These are phyloP conservation scores for Xylariaceae sp. DNA, from an alignment of 2,329 filamentous ascomycete genomes.

Conservation along the genomic window DNA sequence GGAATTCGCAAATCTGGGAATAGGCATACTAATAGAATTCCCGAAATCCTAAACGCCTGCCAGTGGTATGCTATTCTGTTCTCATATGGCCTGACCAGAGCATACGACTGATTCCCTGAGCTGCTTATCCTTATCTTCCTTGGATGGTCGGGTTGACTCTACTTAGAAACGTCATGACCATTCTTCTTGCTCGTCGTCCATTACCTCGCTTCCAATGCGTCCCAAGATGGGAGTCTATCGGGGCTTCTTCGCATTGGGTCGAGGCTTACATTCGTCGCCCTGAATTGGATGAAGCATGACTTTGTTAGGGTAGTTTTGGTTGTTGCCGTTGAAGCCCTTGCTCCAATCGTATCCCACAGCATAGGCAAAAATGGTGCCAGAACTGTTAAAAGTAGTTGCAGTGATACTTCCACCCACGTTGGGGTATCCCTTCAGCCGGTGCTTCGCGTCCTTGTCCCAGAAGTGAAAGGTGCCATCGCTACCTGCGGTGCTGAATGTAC, in stretches of 20 bases:
- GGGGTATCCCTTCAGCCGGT: constrained; percentile 84
- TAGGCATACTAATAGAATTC: no score
- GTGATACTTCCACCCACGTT: constrained; percentile 82
- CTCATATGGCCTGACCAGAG: no score
- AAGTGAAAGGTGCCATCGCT: constrained; percentile 96
- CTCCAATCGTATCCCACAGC: constrained; percentile 97
- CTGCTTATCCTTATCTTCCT: no score
- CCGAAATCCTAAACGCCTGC: no score
- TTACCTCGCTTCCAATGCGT: no score
- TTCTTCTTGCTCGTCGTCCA: no score
- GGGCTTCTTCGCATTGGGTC: constrained; percentile 57
- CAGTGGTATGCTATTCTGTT: no score
- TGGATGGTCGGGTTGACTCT: no score
- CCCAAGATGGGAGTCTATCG: constrained; percentile 33
- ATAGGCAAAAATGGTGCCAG: constrained; percentile 79
- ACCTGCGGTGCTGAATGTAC: constrained; percentile 97
- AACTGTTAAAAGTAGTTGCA: constrained; percentile 85
- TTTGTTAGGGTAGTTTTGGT: constrained; percentile 67
- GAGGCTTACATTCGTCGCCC: constrained; percentile 57
- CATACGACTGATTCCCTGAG: no score
- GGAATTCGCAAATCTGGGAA: no score
- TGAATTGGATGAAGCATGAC: constrained; percentile 78
- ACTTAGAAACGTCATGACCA: no score
- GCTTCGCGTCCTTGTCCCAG: constrained; percentile 91
- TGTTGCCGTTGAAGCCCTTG: constrained; percentile 90